Evolutionary conservation across 176 grass and related monocot species (phyloP).

Genomic region (Otatea glauca): DNA sequence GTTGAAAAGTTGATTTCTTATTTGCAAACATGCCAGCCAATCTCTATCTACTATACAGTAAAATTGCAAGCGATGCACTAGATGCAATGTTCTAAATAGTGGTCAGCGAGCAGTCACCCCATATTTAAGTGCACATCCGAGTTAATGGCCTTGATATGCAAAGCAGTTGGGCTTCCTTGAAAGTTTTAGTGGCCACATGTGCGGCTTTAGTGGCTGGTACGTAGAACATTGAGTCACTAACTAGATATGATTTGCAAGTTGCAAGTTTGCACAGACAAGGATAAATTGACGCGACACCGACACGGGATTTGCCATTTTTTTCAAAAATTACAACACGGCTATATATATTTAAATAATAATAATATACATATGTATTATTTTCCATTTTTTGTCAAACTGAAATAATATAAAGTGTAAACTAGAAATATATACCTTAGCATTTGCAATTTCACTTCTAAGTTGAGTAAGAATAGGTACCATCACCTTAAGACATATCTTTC

Average conservation of each 20-base stretch:
- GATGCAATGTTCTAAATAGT: not conserved
- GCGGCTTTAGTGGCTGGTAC: not conserved
- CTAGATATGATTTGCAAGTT: not conserved
- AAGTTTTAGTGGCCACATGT: conserved; percentile 21
- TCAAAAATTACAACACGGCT: too few species aligned
- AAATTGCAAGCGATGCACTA: not conserved
- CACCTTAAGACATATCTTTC: too few species aligned
- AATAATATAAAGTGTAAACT: too few species aligned
- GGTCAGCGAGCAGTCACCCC: not conserved
- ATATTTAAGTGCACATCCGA: not conserved
- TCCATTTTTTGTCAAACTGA: too few species aligned
- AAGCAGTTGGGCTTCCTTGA: conserved; percentile 13
- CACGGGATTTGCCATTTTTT: too few species aligned
- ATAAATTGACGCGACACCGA: too few species aligned
- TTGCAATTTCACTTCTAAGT: too few species aligned
- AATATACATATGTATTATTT: too few species aligned
- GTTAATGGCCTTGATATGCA: not conserved
- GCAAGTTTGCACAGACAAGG: too few species aligned
- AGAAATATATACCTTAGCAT: too few species aligned
- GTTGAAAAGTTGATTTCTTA: not conserved
- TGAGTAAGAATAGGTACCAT: too few species aligned
- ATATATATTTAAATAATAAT: too few species aligned
- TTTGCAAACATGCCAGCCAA: conserved; percentile 20
- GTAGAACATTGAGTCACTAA: not conserved
- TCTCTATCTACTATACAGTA: not conserved